These are phyloP conservation scores for Tetraselmis striata DNA, from an alignment of 139 green algal species.

Conservation along the genomic window DNA sequence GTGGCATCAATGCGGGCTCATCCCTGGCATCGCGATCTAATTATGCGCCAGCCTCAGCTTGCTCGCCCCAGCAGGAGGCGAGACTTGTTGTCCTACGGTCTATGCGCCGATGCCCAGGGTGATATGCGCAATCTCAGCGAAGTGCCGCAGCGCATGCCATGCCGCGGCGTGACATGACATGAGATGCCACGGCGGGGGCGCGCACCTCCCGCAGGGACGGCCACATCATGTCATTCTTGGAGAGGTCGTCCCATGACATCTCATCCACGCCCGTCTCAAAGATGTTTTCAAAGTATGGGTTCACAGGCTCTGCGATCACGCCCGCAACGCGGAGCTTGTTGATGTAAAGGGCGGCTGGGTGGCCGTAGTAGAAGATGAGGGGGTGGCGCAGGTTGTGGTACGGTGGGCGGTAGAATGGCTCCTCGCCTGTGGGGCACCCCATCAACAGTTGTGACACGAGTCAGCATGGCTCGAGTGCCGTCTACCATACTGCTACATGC, in stretches of 20 bases:
- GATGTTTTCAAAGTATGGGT: conserved; percentile 43
- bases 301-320: conserved; percentile 47
- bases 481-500: too few species aligned
- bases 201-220: conserved; percentile 26
- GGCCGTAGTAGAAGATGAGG: conserved; percentile 80
- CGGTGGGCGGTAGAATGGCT: conserved; percentile 62
- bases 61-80: too few species aligned
- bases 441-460: too few species aligned
- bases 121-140: too few species aligned
- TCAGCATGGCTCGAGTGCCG: too few species aligned
- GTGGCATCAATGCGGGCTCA: too few species aligned
- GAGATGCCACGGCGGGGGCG: not conserved
- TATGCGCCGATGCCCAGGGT: too few species aligned
- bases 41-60: too few species aligned
- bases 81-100: too few species aligned
- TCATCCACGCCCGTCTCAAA: conserved; percentile 78
- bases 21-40: too few species aligned
- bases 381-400: conserved; percentile 78
- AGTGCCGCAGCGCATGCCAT: too few species aligned
- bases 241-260: conserved; percentile 78
- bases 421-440: conserved; percentile 36
- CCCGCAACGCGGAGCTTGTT: conserved; percentile 80
- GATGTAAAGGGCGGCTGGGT: conserved; percentile 66
- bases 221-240: conserved; percentile 65
- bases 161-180: too few species aligned